Evolutionary conservation across 2,329 filamentous ascomycete species (phyloP).

Genomic region (Cercospora janseana): DNA sequence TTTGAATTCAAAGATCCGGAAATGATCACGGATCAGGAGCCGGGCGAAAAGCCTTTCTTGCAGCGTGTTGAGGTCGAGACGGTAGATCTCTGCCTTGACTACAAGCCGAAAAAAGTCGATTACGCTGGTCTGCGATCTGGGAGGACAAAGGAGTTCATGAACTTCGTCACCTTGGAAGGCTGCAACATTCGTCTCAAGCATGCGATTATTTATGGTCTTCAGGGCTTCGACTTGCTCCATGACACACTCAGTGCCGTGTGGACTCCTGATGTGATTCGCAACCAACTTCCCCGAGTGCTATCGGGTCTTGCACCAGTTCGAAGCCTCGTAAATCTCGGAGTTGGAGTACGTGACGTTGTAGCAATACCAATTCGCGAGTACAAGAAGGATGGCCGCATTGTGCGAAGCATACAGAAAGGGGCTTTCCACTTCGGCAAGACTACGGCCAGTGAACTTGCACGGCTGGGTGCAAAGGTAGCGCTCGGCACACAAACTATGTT

Average conservation of each 20-base stretch:
- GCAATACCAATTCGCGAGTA: constrained; percentile 91
- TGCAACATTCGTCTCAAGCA: constrained; percentile 82
- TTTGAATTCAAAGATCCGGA: constrained; percentile 92
- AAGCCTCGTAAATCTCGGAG: constrained; percentile 85
- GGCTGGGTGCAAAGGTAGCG: constrained; percentile 88
- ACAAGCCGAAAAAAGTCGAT: constrained; percentile 97
- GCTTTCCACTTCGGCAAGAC: constrained; percentile 86
- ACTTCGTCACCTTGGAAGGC: constrained; percentile 89
- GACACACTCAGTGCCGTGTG: constrained; percentile 92
- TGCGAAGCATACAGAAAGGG: constrained; percentile 89
- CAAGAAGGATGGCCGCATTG: constrained; percentile 85
- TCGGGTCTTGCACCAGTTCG: constrained; percentile 87
- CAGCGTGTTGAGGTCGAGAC: constrained; percentile 85
- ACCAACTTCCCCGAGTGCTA: constrained; percentile 84
- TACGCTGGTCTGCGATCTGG: constrained; percentile 90
- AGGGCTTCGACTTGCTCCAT: constrained; percentile 85
- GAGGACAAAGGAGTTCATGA: constrained; percentile 97
- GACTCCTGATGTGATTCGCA: constrained; percentile 87
- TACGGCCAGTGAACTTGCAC: constrained; percentile 90
- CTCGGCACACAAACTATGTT: constrained; percentile 93
- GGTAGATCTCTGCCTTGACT: constrained; percentile 83
- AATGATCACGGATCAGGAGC: constrained; percentile 51
- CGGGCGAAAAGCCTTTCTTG: constrained; percentile 65
- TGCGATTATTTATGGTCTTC: constrained; percentile 87
- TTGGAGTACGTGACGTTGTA: constrained; percentile 80